Conservation (phyloP, 805 yeast species). For the Candida pseudofarinosa region DNA sequence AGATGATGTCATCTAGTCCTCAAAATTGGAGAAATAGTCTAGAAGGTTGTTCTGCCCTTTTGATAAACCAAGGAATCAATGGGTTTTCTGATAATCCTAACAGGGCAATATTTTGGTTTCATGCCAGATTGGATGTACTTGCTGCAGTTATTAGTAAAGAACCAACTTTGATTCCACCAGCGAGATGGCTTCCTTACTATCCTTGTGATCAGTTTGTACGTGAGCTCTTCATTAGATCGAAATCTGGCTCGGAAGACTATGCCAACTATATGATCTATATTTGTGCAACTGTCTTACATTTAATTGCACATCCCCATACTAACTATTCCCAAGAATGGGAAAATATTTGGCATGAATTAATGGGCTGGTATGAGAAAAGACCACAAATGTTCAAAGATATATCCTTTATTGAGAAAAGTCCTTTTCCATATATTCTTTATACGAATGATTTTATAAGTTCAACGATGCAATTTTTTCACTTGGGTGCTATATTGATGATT, state of each 20-base stretch:
- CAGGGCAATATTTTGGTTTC: constrained; percentile 42
- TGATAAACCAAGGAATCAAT: constrained; percentile 33
- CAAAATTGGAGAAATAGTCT: constrained; percentile 36
- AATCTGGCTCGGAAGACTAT: constrained; percentile 28
- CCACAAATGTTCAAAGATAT: constrained; percentile 32
- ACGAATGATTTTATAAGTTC: constrained; percentile 35
- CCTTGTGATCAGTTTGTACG: constrained; percentile 16
- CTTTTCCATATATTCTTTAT: constrained; percentile 35
- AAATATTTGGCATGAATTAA: constrained; percentile 34
- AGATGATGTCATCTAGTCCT: constrained; percentile 37
- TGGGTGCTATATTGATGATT: constrained; percentile 33
- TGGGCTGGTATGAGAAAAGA: constrained; percentile 34
- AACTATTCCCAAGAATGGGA: constrained; percentile 36
- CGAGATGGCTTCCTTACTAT: constrained; percentile 31
- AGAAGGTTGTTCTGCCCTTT: constrained; percentile 30
- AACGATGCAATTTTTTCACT: constrained; percentile 36
- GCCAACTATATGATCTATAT: constrained; percentile 39
- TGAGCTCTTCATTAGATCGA: constrained; percentile 15
- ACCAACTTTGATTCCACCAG: constrained; percentile 29
- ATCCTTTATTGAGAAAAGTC: constrained; percentile 23
- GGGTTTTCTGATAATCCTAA: constrained; percentile 32
- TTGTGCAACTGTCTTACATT: constrained; percentile 31
- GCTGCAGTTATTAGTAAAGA: constrained; percentile 34
- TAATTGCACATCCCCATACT: constrained; percentile 17
- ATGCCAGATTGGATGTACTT: constrained; percentile 39